Percentiles rank a stretch among this genome's conserved stretches.
These are phyloP conservation scores for Bullera alba DNA, from an alignment of 768 basidiomycete species.

Conservation along the genomic window DNA sequence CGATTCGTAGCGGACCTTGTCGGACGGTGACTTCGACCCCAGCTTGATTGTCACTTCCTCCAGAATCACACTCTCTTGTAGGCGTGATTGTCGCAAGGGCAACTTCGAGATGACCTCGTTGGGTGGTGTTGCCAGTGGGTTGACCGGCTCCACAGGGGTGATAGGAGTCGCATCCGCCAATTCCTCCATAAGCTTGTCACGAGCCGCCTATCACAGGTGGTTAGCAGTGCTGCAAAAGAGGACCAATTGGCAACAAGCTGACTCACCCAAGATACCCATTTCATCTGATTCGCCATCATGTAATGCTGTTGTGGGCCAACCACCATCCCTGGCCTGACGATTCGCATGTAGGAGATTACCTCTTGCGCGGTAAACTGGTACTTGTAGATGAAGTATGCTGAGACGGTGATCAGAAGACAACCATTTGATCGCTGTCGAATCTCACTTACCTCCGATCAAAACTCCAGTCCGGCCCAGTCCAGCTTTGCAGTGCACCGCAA, in stretches of 20 bases:
- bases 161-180: constrained; percentile 6
- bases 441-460: constrained; percentile 61
- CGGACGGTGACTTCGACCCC: not conserved
- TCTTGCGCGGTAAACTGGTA: constrained; percentile 93
- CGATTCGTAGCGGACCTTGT: no score
- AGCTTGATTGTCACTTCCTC: not conserved
- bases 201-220: constrained; percentile 19
- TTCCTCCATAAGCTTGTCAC: constrained; percentile 25
- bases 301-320: constrained; percentile 45
- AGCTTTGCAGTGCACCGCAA: constrained; percentile 73
- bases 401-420: not conserved
- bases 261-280: constrained; percentile 41
- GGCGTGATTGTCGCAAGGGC: not conserved
- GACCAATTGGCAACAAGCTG: not conserved
- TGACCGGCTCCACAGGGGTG: constrained; percentile 4
- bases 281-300: constrained; percentile 39
- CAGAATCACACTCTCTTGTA: not conserved
- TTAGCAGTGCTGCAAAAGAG: not conserved
- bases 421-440: not conserved
- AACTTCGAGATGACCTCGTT: constrained; percentile 4
- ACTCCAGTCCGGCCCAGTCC: constrained; percentile 94
- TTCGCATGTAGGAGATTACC: constrained; percentile 96
- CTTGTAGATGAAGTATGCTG: constrained; percentile 95
- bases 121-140: constrained; percentile 32
- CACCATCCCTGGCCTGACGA: constrained; percentile 70